Evolutionary conservation across 1,284 basidiomycete species (phyloP).

Genomic region (Pholiota adiposa): DNA sequence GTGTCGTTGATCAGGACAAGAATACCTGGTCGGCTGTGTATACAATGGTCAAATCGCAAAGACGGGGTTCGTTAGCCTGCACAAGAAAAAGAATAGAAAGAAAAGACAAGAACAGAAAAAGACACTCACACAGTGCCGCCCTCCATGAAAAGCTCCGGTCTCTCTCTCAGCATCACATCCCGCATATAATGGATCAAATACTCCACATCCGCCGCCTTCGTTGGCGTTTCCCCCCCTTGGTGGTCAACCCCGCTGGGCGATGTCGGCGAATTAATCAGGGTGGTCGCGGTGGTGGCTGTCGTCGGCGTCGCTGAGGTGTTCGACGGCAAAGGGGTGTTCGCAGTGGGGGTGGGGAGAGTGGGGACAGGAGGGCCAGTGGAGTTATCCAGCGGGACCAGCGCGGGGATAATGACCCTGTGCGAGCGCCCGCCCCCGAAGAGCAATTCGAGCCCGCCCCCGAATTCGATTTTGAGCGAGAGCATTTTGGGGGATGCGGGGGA

Average conservation of each 20-base stretch:
- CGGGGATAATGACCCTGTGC: constrained; percentile 67
- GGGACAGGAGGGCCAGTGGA: constrained; percentile 21
- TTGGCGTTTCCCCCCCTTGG: constrained; percentile 20
- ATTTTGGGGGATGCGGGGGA: constrained; percentile 26
- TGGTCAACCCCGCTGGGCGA: background rate
- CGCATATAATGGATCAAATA: constrained; percentile 84
- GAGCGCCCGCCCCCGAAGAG: constrained; percentile 74
- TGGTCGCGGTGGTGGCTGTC: no score
- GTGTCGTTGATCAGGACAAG: constrained; percentile 95
- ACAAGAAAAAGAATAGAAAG: constrained; percentile 4
- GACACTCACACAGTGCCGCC: constrained; percentile 82
- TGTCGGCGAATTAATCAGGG: no score
- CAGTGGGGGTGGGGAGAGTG: no score
- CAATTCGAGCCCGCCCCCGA: constrained; percentile 83
- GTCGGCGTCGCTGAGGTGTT: no score
- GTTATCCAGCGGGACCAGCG: constrained; percentile 41
- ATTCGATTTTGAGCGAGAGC: constrained; percentile 62
- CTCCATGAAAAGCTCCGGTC: constrained; percentile 91
- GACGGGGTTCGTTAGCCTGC: background rate
- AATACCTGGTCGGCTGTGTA: constrained; percentile 95
- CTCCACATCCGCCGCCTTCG: constrained; percentile 66
- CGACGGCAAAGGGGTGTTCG: no score
- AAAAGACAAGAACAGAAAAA: background rate
- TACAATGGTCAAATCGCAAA: no score
- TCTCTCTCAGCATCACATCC: constrained; percentile 80